phyloP scores from a whole-genome alignment of 2,329 filamentous ascomycete species.

The Phoma sp. region DNA sequence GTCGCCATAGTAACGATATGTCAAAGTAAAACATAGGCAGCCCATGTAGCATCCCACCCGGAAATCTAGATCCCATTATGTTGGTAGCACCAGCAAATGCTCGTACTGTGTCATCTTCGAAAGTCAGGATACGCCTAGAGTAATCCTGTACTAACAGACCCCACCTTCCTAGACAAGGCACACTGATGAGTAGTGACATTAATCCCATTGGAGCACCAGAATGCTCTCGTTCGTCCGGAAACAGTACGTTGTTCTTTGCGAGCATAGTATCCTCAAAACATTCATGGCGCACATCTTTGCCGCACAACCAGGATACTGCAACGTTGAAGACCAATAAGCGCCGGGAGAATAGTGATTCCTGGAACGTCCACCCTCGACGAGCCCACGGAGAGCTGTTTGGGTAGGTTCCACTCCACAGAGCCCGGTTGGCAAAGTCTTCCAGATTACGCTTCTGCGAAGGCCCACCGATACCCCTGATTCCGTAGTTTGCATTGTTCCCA shows the following conservation, averaged over 20 bases:
- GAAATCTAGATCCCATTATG: not conserved
- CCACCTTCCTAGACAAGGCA: not conserved
- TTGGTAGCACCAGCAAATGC: not conserved
- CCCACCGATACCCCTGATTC: not conserved
- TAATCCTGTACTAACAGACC: not conserved
- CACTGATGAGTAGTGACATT: not conserved
- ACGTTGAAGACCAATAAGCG: slow-evolving; percentile 64
- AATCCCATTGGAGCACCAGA: not conserved
- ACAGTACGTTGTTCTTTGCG: not conserved
- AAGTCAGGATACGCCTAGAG: not conserved
- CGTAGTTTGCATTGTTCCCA: not conserved
- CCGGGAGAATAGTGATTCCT: slow-evolving; percentile 45
- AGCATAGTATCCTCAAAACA: not conserved
- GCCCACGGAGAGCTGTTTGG: not conserved
- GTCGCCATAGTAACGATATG: slow-evolving; percentile 1
- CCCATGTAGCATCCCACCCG: not conserved
- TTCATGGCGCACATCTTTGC: not conserved
- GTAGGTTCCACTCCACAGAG: too few relatives aligned
- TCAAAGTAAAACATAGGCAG: not conserved
- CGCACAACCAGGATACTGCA: slow-evolving; percentile 1
- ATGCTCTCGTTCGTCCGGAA: not conserved
- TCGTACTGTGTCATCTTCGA: not conserved
- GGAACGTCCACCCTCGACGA: slow-evolving; percentile 1
- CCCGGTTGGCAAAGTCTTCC: too few relatives aligned
- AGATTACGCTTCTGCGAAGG: not conserved